Base-by-base conservation (phyloP, 2,329 filamentous ascomycete species). In the Basipetospora chlamydospora region DNA sequence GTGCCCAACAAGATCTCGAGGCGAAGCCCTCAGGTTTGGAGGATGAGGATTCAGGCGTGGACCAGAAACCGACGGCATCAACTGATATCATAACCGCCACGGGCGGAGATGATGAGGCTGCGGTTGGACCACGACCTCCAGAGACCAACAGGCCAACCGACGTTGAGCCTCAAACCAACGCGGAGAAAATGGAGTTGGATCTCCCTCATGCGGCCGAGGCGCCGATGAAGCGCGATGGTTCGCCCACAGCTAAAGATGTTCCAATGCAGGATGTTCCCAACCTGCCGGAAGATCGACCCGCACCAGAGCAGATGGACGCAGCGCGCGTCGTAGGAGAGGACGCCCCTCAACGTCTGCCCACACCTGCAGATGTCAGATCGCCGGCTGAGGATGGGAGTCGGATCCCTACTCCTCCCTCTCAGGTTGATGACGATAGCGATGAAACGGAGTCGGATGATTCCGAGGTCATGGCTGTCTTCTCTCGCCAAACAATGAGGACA, bases 371-470 rank as follows among this genome's bases (percentile, higher is more conserved):
- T 16, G 17, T n/a, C 2, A 35, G 9, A 8, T 22, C 17, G 12
- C 28, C 32, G n/a, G 43, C 45, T 17, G 41, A 43, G 12, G 33
- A 15, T 11, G 36, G 25, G 46, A 47, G 21, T 21, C 40, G 48
- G 21, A 48, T 49, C 5, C 57, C 58, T 0, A 68, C 59, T 40
- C 69, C 61, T 6, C 64, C 66, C 4, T 69, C 66, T 4, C 64
- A 63, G 28, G 55, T 60, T 21, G 59, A 60, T 21, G 62, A 66
- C 13, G 63, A 67, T 26, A 65, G 67, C 34, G 67, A 66, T 22
- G 65, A 66, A 33, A 71, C 67, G 3, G 67, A 73, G 41, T 61
- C 67, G 6, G 69, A 73, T 34, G 67, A 66, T 28, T 59, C 67
- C 26, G 60, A 67, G n/a, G 61, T 58, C 26, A 56, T 64, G 41